These are phyloP conservation scores for Candida frijolesensis DNA, from an alignment of 1,139 yeast genomes.

Conservation along the genomic window DNA sequence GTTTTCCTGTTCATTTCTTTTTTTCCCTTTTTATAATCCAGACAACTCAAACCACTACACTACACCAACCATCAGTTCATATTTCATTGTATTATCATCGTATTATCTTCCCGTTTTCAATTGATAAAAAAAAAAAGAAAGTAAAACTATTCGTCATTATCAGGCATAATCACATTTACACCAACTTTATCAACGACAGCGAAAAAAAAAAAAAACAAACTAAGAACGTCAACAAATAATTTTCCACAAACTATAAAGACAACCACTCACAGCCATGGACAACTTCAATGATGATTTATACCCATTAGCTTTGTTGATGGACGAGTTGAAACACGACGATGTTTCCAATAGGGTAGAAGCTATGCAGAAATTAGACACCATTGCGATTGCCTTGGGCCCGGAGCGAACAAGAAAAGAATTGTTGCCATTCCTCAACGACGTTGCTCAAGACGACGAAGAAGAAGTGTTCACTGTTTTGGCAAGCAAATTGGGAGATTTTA, in stretches of 20 bases:
- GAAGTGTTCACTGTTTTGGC: slow-evolving; percentile 96
- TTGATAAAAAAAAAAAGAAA: background rate
- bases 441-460: slow-evolving; percentile 97
- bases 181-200: slow-evolving; percentile 3
- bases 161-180: background rate
- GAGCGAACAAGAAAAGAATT: slow-evolving; percentile 89
- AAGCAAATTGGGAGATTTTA: slow-evolving; percentile 82
- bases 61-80: background rate
- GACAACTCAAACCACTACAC: background rate
- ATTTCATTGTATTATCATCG: background rate
- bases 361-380: slow-evolving; percentile 91
- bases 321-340: slow-evolving; percentile 92
- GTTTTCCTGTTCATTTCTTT: background rate
- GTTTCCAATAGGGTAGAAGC: slow-evolving; percentile 92
- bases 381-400: slow-evolving; percentile 93
- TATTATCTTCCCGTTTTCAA: background rate
- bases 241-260: background rate
- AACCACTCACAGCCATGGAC: slow-evolving; percentile 29
- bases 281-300: slow-evolving; percentile 67
- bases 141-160: background rate
- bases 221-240: background rate
- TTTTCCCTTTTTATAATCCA: background rate
- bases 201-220: background rate
- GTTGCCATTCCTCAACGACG: slow-evolving; percentile 83
- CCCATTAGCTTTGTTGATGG: slow-evolving; percentile 95